Percentiles rank a stretch among this genome's conserved stretches.
Evolutionary conservation across 208 protist genomes (phyloP).

Genomic region (Leishmania braziliensis): DNA sequence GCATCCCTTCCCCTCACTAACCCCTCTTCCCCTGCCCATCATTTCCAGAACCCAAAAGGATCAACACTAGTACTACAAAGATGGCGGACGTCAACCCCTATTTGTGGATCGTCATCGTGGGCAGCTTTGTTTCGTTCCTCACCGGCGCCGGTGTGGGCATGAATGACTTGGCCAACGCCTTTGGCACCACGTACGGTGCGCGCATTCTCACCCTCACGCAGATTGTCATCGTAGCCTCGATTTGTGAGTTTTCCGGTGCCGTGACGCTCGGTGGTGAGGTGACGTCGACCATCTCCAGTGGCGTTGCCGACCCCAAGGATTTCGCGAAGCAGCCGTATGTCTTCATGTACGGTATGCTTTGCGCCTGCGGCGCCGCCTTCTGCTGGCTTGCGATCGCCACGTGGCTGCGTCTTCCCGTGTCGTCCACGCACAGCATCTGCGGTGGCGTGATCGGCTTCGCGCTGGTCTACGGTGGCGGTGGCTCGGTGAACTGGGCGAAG

Average conservation of each 20-base stretch:
- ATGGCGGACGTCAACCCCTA: conserved; percentile 38
- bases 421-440: conserved; percentile 60
- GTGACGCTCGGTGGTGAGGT: conserved; percentile 56
- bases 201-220: conserved; percentile 71
- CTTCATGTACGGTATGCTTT: conserved; percentile 80
- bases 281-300: conserved; percentile 56
- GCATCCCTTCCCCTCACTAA: neutral
- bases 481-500: conserved; percentile 47
- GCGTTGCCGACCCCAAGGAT: conserved; percentile 45
- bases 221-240: conserved; percentile 70
- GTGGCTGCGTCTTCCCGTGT: conserved; percentile 49
- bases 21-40: neutral
- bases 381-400: conserved; percentile 60
- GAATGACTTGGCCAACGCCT: conserved; percentile 90
- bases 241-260: conserved; percentile 77
- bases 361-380: conserved; percentile 43
- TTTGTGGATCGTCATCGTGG: conserved; percentile 71
- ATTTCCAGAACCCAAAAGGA: neutral
- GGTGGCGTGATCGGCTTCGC: conserved; percentile 70
- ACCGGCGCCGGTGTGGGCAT: conserved; percentile 69
- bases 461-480: conserved; percentile 57
- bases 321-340: conserved; percentile 58
- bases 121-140: conserved; percentile 65
- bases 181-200: conserved; percentile 77
- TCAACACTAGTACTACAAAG: neutral